Percentiles rank a stretch among this genome's conserved stretches.
These are phyloP conservation scores for Liriodendron chinense DNA, from an alignment of 164 flowering plant species.

Conservation along the genomic window DNA sequence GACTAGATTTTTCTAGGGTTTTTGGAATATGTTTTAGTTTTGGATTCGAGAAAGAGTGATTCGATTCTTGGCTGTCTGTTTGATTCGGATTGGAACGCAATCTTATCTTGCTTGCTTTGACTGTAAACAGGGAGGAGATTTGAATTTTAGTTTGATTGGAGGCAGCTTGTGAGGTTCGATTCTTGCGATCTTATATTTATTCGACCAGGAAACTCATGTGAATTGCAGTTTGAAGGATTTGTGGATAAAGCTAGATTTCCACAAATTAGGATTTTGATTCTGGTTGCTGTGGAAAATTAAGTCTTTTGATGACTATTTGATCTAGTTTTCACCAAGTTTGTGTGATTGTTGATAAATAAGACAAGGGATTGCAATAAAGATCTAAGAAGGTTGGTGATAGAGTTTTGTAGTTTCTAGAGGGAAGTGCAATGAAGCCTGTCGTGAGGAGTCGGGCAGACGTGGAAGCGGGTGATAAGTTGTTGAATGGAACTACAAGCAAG, in stretches of 20 bases:
- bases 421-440: constrained; percentile 17
- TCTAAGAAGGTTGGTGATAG: background rate
- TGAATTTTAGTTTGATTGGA: background rate
- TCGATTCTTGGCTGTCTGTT: background rate
- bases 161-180: background rate
- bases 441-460: constrained; percentile 15
- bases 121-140: background rate
- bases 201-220: background rate
- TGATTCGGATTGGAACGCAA: background rate
- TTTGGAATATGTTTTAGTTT: too few species aligned
- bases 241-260: background rate
- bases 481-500: constrained; percentile 10
- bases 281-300: background rate
- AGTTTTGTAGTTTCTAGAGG: background rate
- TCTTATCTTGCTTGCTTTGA: background rate
- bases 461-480: constrained; percentile 20
- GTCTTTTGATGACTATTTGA: background rate
- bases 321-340: background rate
- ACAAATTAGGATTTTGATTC: background rate
- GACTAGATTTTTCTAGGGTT: too few species aligned
- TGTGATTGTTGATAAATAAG: background rate
- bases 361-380: background rate
- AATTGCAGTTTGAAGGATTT: background rate
- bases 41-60: too few species aligned
- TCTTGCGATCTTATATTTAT: background rate